These are phyloP conservation scores for Aspergillus tubingensis DNA, from an alignment of 2,329 filamentous ascomycete species.

Conservation along the genomic window DNA sequence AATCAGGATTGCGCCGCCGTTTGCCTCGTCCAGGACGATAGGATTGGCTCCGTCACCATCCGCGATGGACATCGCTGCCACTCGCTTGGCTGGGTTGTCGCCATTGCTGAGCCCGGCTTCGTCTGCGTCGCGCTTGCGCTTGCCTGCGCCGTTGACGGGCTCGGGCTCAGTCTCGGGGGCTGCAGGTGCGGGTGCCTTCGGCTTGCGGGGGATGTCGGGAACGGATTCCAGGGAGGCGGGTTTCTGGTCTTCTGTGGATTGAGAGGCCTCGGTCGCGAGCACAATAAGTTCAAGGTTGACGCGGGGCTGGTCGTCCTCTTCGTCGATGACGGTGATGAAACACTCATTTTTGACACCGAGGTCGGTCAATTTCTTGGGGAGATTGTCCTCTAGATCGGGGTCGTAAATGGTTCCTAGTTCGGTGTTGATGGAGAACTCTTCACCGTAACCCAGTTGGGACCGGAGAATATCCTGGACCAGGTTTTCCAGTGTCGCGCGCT, in stretches of 20 bases:
- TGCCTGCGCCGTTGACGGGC: constrained; percentile 33
- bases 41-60: constrained; percentile 44
- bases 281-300: constrained; percentile 72
- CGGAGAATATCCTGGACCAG: constrained; percentile 75
- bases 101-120: constrained; percentile 40
- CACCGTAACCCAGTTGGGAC: constrained; percentile 70
- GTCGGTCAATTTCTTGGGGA: constrained; percentile 75
- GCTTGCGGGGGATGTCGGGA: constrained; percentile 51
- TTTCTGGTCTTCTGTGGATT: constrained; percentile 30
- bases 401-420: constrained; percentile 83
- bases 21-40: constrained; percentile 52
- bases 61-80: constrained; percentile 37
- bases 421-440: constrained; percentile 77
- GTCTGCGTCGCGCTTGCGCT: constrained; percentile 50
- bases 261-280: constrained; percentile 38
- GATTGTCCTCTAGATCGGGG: constrained; percentile 81
- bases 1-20: constrained; percentile 67
- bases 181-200: constrained; percentile 40
- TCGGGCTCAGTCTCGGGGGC: constrained; percentile 34
- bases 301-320: constrained; percentile 67
- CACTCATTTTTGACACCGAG: constrained; percentile 72
- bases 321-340: constrained; percentile 81
- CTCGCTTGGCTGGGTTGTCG: constrained; percentile 46
- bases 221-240: constrained; percentile 44
- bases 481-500: constrained; percentile 73